phyloP scores from a whole-genome alignment of 495 filamentous ascomycete species.

The Tetracladium marchalianum region DNA sequence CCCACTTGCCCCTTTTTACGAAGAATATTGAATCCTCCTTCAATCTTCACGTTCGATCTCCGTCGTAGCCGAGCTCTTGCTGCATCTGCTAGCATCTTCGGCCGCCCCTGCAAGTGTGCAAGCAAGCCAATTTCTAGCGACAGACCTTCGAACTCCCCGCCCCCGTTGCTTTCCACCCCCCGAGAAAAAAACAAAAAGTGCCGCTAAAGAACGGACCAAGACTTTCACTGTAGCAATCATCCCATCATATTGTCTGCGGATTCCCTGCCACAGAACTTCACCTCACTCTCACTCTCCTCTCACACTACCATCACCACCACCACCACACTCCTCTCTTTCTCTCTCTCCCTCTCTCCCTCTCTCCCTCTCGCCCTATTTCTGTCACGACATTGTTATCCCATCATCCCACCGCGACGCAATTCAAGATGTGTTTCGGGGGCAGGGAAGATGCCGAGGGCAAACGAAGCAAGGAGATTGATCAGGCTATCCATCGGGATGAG shows the following conservation, averaged over 20 bases:
- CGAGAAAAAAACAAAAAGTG: too few relatives aligned
- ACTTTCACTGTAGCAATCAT: too few relatives aligned
- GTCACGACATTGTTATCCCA: not conserved
- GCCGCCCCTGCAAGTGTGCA: too few relatives aligned
- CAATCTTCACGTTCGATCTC: too few relatives aligned
- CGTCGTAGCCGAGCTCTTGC: too few relatives aligned
- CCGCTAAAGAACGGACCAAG: too few relatives aligned
- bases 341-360: not conserved
- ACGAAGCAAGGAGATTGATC: constrained; percentile 63
- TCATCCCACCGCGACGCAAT: constrained; percentile 6
- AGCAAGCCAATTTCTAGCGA: too few relatives aligned
- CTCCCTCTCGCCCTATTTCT: not conserved
- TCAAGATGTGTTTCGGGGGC: constrained; percentile 55
- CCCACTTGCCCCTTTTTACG: not conserved
- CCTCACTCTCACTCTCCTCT: not conserved
- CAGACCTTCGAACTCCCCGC: too few relatives aligned
- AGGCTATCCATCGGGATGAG: constrained; percentile 67
- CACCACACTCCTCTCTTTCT: not conserved
- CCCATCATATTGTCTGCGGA: too few relatives aligned
- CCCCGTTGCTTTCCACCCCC: too few relatives aligned
- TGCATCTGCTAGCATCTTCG: too few relatives aligned
- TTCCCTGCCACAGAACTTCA: too few relatives aligned
- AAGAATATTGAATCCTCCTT: not conserved
- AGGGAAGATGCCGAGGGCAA: constrained; percentile 38
- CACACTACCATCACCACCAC: not conserved